Base-by-base conservation (phyloP, 352 stramenopile species). In the Thalassiosira hispida region DNA sequence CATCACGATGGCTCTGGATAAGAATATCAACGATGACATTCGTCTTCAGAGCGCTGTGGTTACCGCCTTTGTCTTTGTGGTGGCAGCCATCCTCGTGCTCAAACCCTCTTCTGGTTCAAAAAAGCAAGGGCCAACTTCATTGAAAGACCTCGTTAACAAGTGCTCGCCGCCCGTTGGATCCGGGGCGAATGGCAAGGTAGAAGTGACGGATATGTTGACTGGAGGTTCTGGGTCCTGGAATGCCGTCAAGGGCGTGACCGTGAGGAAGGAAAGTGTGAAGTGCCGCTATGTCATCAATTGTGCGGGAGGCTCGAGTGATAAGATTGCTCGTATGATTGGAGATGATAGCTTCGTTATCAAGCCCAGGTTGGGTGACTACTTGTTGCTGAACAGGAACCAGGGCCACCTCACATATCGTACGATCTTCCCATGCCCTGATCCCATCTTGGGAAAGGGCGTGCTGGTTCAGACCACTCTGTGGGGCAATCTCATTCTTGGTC, bases 271-370 rank as follows among this genome's bases (percentile, higher is more conserved):
- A 77, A 89, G 14, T n/a, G 71, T 93, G 1, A 84, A 68, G 20
- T 56, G 70, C 11, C 66, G 74, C 27, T 93, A 83, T 68, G 73
- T 93, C 8, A 77, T 93, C 44, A 93, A 93, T 65, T 85, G 75
- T 66, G 85, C 87, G 6, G 87, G 87, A 49, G 71, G 84, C 27
- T 73, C 57, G 2, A 80, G 73, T 27, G 87, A 91, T 72, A 73
- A 86, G 35, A 83, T 93, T 70, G 80, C 87, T 49, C 20, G 53
- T 4, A 88, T 93, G 85, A 91, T 93, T 73, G 87, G 87, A 6
- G 87, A 93, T 80, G 64, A 89, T 56, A 85, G 70, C 23, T 93
- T 93, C 62, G 86, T 78, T 22, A 93, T 93, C 38, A 91, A 91
- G 62, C 87, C 87, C 22, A 40, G 87, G 18, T 65, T 93, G 22